A percentile compares a stretch with the other conserved stretches of the same genome.
phyloP scores from a whole-genome alignment of 306 rosid genomes.

The Vigna radiata region DNA sequence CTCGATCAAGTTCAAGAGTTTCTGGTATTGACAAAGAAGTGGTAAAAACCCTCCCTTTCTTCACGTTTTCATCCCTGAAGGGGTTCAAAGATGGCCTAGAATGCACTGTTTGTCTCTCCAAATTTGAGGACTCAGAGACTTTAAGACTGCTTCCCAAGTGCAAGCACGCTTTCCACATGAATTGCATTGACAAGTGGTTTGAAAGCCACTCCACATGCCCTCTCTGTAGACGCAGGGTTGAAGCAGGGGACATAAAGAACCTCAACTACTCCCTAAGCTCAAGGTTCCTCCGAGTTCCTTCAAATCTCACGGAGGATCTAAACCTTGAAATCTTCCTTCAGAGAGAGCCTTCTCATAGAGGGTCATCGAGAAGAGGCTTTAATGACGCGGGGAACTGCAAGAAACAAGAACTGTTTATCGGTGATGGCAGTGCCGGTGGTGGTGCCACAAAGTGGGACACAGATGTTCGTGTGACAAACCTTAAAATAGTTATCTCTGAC shows the following conservation, averaged over 20 bases:
- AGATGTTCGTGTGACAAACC: slow-evolving; percentile 61
- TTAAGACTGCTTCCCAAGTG: slow-evolving; percentile 87
- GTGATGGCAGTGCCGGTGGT: slow-evolving; percentile 6
- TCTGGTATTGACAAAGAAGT: slow-evolving; percentile 70
- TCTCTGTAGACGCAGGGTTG: slow-evolving; percentile 72
- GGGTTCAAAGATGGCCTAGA: slow-evolving; percentile 90
- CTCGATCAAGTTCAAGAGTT: slow-evolving; percentile 51
- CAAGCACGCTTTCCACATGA: slow-evolving; percentile 81
- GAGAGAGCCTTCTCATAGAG: slow-evolving; percentile 61
- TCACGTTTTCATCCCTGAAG: slow-evolving; percentile 71
- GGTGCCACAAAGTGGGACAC: slow-evolving; percentile 39
- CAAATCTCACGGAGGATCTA: slow-evolving; percentile 68
- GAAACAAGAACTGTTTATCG: slow-evolving; percentile 47
- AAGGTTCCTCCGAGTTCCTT: slow-evolving; percentile 60
- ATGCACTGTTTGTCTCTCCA: slow-evolving; percentile 78
- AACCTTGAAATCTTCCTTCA: slow-evolving; percentile 72
- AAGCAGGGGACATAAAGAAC: slow-evolving; percentile 57
- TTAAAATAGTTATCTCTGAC: slow-evolving; percentile 67
- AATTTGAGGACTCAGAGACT: slow-evolving; percentile 70
- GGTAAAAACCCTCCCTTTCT: slow-evolving; percentile 77
- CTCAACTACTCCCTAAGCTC: slow-evolving; percentile 60
- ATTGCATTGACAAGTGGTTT: slow-evolving; percentile 88
- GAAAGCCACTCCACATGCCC: slow-evolving; percentile 88
- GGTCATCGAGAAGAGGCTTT: slow-evolving; percentile 66
- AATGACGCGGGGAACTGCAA: slow-evolving; percentile 46